Base-by-base conservation (phyloP, 1,139 yeast species). In the Geotrichum histeridarum region DNA sequence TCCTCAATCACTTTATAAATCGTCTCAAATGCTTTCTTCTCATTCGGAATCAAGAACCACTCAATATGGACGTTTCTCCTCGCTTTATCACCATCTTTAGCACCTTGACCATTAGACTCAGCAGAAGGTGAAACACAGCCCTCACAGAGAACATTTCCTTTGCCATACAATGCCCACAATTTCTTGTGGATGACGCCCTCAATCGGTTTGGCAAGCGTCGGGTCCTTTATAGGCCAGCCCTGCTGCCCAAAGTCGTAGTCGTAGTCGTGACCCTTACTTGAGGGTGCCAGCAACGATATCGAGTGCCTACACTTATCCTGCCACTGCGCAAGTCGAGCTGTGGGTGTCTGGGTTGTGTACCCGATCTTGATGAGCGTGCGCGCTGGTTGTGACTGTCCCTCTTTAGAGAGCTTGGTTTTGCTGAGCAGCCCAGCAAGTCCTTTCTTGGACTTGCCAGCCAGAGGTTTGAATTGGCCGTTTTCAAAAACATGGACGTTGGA, bases 361-460 rank as follows among this genome's bases (percentile, higher is more conserved):
- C 71, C 71, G 4, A 68, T 67, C 50, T 68, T 68, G 51, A 68
- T 58, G 33, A 68, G 63, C 56, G 61, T 45, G 35, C 27, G 27
- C 5, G 27, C 27, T 5, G 27, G 27, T 5, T 22, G 27, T 22
- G 27, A 3, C 27, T 22, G 27, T 22, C 27, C 5, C 27, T 22
- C 27, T 22, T 3, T 22, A 46, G 42, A 17, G 35, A 42, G 2
- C 12, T 6, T 5, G 22, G 17, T 8, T 38, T 38, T 12, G 18
- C 18, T 38, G 42, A 14, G 17, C 4, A 38, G 15, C 27, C 4
- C 27, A 22, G 27, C 27, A 22, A 22, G 5, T 5, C 27, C 27
- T 22, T 22, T 22, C 27, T 22, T 22, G 5, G 5, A 22, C 27
- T 22, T 5, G 39, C 39, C 7, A 17, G 9, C 17, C 17, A 37